Base-by-base conservation (phyloP, 768 basidiomycete species). In the Obba rivulosa region DNA sequence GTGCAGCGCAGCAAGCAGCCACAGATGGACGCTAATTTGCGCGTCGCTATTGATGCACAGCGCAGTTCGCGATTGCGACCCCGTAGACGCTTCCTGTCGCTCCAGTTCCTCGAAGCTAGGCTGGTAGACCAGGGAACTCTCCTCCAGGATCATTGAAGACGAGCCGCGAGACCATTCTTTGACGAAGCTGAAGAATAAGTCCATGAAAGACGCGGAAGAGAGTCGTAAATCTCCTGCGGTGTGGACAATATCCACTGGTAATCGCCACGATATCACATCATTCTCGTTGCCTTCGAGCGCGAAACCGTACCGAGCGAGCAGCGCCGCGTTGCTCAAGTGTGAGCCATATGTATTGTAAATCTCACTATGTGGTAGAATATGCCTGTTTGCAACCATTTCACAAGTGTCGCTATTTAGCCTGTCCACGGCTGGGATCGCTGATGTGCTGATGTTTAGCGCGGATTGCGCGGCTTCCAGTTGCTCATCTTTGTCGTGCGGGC, bases 291-390 rank as follows among this genome's bases (percentile, higher is more conserved):
- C 69, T 16, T 72, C 71, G 31, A 74, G 61, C 25, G 57, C 35
- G 54, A 75, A 75, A 4, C 73, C 73, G 55, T 75, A 75, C 8
- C 66, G 61, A 18, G 56, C 62, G 18, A 71, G 56, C 4, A 75
- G 63, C 23, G 66, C 49, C 13, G 69, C 67, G 57, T 75, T 75
- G 7, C 63, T 50, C 2, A 71, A 55, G 8, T 63, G 59, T 3
- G 61, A 52, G 39, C 60, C 59, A 55, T 76, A 76, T 17, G 69
- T 67, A 58, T 76, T 76, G 63, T 65, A 75, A 1, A 74, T 56
- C 50, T 74, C 69, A 2, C 56, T 52, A 18, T 56, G 58, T 0
- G 60, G 48, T 1, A 47, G 44, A 23, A 74, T 55, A n/a, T 52
- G 47, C 8, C 52, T 45, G 21, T 66, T 64, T 4, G 63, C 51